Evolutionary conservation across 2,329 filamentous ascomycete genomes (phyloP).

Genomic region (Lachnellula arida): DNA sequence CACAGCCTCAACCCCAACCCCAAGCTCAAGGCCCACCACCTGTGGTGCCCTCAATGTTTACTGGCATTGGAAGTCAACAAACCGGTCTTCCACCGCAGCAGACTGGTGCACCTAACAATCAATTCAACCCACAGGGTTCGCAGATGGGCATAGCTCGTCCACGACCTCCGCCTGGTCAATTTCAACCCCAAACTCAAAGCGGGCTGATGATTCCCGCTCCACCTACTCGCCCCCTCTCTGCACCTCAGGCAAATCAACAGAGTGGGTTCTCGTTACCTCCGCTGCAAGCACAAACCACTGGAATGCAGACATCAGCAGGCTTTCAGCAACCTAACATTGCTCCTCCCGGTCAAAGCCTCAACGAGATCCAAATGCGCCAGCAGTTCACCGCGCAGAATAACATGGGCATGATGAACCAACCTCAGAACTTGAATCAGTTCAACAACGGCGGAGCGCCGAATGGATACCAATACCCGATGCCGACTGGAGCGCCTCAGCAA

Average conservation of each 20-base stretch:
- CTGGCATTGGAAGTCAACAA: constrained; percentile 43
- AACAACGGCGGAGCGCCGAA: constrained; percentile 22
- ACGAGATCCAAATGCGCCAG: constrained; percentile 60
- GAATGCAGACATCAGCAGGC: constrained; percentile 45
- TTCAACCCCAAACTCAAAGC: constrained; percentile 47
- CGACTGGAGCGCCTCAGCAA: constrained; percentile 23
- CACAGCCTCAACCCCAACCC: constrained; percentile 31
- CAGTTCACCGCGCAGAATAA: constrained; percentile 35
- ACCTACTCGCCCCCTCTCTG: constrained; percentile 77
- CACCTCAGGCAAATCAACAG: constrained; percentile 74
- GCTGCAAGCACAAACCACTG: constrained; percentile 81
- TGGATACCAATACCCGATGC: constrained; percentile 26
- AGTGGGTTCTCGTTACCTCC: constrained; percentile 70
- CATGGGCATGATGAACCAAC: constrained; percentile 32
- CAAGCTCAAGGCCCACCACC: constrained; percentile 40
- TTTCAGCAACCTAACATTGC: constrained; percentile 60
- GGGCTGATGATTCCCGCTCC: constrained; percentile 70
- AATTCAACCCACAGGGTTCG: constrained; percentile 38
- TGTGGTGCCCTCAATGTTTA: constrained; percentile 56
- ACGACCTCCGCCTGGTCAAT: constrained; percentile 67
- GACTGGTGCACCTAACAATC: constrained; percentile 18
- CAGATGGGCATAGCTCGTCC: constrained; percentile 53
- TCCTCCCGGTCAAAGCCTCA: constrained; percentile 69
- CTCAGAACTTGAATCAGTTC: constrained; percentile 30
- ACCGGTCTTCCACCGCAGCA: constrained; percentile 35